phyloP scores from a whole-genome alignment of 768 basidiomycete species.

The Lactarius deliciosus region DNA sequence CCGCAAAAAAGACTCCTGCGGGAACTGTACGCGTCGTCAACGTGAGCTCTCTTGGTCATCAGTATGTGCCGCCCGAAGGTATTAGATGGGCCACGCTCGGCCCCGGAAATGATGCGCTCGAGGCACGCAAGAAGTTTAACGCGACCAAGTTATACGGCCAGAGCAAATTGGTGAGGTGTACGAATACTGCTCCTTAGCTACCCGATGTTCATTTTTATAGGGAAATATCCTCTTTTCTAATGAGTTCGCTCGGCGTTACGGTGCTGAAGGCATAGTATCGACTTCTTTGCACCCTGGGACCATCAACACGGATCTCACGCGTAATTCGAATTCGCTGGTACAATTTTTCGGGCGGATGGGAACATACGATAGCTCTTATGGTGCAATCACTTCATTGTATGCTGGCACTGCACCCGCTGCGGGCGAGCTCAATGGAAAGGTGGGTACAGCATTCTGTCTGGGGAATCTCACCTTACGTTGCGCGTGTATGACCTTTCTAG shows the following conservation, averaged over 20 bases:
- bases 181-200: not conserved
- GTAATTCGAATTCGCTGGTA: not conserved
- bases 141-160: slow-evolving; percentile 24
- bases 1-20: slow-evolving; percentile 33
- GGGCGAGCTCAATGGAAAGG: slow-evolving; percentile 22
- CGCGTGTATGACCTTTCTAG: slow-evolving; percentile 4
- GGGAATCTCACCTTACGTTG: not conserved
- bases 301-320: slow-evolving; percentile 26
- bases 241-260: slow-evolving; percentile 46
- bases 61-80: slow-evolving; percentile 33
- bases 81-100: slow-evolving; percentile 25
- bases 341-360: not conserved
- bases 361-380: slow-evolving; percentile 16
- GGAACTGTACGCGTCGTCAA: slow-evolving; percentile 36
- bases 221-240: slow-evolving; percentile 46
- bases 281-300: slow-evolving; percentile 40
- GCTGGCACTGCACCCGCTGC: slow-evolving; percentile 26
- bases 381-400: slow-evolving; percentile 25
- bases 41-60: slow-evolving; percentile 32
- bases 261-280: slow-evolving; percentile 46
- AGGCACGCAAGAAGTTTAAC: slow-evolving; percentile 20
- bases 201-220: slow-evolving; percentile 31
- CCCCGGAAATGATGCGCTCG: slow-evolving; percentile 6
- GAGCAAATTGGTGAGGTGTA: slow-evolving; percentile 25
- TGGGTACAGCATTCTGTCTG: slow-evolving; percentile 1